Evolutionary conservation across 768 basidiomycete genomes (phyloP).

Genomic region (Cystofilobasidium ferigula): DNA sequence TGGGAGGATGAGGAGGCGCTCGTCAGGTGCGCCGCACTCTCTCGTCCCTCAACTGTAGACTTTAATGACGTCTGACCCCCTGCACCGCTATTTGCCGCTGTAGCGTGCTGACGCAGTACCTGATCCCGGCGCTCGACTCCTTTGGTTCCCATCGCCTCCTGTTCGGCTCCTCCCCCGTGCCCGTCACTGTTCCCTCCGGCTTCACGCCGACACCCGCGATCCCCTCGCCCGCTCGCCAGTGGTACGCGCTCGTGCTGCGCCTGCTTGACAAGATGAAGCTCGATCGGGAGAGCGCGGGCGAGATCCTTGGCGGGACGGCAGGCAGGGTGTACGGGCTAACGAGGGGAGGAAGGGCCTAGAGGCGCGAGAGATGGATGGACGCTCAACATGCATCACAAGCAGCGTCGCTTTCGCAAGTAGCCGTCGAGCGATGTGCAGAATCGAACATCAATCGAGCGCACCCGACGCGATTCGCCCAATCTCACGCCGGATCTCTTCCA

Average conservation of each 20-base stretch:
- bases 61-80: background rate
- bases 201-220: background rate
- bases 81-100: background rate
- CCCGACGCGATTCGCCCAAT: constrained; percentile 41
- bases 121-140: constrained; percentile 24
- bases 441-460: background rate
- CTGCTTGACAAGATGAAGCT: constrained; percentile 12
- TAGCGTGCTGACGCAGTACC: constrained; percentile 19
- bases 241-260: constrained; percentile 14
- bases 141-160: constrained; percentile 23
- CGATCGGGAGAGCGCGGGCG: constrained; percentile 13
- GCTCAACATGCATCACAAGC: too few relatives aligned
- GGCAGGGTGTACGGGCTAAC: constrained; percentile 11
- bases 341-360: too few relatives aligned
- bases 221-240: background rate
- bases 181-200: background rate
- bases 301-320: constrained; percentile 15
- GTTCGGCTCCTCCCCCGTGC: constrained; percentile 19
- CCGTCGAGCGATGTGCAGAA: too few relatives aligned
- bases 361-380: too few relatives aligned
- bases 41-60: background rate
- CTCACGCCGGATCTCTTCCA: constrained; percentile 72
- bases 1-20: constrained; percentile 23
- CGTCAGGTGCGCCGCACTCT: background rate
- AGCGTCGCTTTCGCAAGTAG: too few relatives aligned